Evolutionary conservation across 2,329 filamentous ascomycete species (phyloP), one percentile per base, ranked within the genome.

Genomic region (Neofusicoccum parvum): DNA sequence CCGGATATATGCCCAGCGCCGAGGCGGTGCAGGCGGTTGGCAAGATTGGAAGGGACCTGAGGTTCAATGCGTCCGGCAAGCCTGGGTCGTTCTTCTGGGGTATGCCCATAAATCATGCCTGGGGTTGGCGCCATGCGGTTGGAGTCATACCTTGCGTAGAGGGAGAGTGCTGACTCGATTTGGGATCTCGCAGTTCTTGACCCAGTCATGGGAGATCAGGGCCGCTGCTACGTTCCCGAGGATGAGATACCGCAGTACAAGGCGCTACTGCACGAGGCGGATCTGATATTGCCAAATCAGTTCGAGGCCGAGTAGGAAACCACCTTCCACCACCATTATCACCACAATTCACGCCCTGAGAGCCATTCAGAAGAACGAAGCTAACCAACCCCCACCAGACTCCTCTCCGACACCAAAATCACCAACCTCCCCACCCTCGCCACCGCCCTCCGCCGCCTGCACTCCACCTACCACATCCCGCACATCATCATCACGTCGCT

Each of bases 131-230:
- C 6, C 27, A 1, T 5, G 27, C 27, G 27, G 36, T 32, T 20
- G 54, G 39, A 45, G 39, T 46, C 41, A 32, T 54, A 49, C 34
- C 27, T 32, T 23, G n/a, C 5, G 17, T n/a, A 7, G 36, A 34
- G 20, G 37, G 17, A 41, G 45, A 37, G 14, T 59, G 53, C 49
- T 65, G 56, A 50, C 27, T 12, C 15, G 4, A 9, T 32, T 46
- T 37, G 27, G 27, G 6, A 32, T 32, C n/a, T 14, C n/a, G 64
- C 68, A 88, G 92, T 97, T 2, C 85, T 99, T 32, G 95, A 99
- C 76, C 95, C 96, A 0, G 95, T 99, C 54, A 99, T 99, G 95
- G 95, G 95, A 36, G 95, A 99, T 76, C 93, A 97, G 73, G 95
- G 93, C 58, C 88, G 86, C 70, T 83, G 99, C 12, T 99, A 99